Conservation (phyloP, 83 land plant genomes). For the Picea abies region DNA sequence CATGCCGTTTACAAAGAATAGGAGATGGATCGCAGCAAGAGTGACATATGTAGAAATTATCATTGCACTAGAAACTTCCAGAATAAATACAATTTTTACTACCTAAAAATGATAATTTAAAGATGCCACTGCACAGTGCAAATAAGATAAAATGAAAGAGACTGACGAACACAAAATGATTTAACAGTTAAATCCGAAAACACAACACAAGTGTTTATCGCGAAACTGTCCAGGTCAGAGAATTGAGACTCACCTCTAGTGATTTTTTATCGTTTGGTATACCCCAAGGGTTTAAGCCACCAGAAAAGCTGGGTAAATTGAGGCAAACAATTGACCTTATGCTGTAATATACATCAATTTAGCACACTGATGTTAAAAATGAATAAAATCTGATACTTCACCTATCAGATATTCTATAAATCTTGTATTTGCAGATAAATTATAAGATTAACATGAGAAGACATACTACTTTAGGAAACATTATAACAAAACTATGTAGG, state of each 20-base stretch:
- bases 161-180: too few species aligned
- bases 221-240: background rate
- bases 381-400: background rate
- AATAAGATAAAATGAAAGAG: background rate
- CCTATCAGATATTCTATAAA: background rate
- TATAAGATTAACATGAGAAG: too few species aligned
- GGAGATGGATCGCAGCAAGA: background rate
- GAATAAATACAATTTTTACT: background rate
- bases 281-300: constrained; percentile 84
- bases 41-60: background rate
- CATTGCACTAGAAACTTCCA: background rate
- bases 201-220: background rate
- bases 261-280: constrained; percentile 45
- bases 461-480: background rate
- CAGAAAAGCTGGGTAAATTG: constrained; percentile 81
- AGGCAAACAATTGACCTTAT: constrained; percentile 75
- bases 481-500: background rate
- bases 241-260: constrained; percentile 39
- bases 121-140: background rate
- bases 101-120: background rate
- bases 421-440: background rate
- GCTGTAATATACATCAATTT: constrained; percentile 30
- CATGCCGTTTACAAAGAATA: background rate
- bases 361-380: background rate
- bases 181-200: background rate